phyloP scores from a whole-genome alignment of 352 stramenopile species.

The Phytophthora pisi region DNA sequence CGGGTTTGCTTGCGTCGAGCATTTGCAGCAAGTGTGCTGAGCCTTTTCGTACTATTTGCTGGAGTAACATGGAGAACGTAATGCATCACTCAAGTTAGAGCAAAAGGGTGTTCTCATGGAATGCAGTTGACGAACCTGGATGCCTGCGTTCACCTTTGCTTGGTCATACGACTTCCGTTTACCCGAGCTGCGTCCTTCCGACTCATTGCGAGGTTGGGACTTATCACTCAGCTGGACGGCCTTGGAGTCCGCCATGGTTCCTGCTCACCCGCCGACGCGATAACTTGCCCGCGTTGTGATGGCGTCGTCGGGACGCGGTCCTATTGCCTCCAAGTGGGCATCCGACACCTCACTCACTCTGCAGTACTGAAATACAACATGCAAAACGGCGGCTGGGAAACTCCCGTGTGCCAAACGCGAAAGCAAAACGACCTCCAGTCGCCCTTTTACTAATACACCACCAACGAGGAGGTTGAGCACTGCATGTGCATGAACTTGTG shows the following conservation, averaged over 20 bases:
- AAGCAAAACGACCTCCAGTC: conserved; percentile 17
- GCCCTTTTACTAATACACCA: not conserved
- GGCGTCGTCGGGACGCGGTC: conserved; percentile 1
- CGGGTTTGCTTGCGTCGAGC: conserved; percentile 20
- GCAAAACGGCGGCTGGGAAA: conserved; percentile 18
- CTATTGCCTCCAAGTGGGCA: conserved; percentile 12
- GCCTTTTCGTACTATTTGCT: conserved; percentile 34
- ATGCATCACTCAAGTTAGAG: conserved; percentile 1
- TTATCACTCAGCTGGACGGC: conserved; percentile 2
- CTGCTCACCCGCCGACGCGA: not conserved
- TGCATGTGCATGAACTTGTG: not conserved
- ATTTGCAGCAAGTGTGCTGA: conserved; percentile 33
- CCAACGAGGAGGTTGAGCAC: not conserved
- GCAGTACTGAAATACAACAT: conserved; percentile 6
- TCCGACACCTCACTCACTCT: conserved; percentile 5
- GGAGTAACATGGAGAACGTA: not conserved
- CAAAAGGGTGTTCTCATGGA: not conserved
- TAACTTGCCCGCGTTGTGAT: conserved; percentile 11
- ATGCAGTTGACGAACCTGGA: not conserved
- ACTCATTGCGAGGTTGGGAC: conserved; percentile 8
- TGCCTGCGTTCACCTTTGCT: conserved; percentile 21
- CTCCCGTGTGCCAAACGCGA: conserved; percentile 14
- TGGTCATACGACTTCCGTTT: conserved; percentile 23
- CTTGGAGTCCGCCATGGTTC: conserved; percentile 18
- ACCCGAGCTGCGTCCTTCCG: not conserved